Conservation (phyloP, 768 basidiomycete species). For the Lentinula guzmanii region DNA sequence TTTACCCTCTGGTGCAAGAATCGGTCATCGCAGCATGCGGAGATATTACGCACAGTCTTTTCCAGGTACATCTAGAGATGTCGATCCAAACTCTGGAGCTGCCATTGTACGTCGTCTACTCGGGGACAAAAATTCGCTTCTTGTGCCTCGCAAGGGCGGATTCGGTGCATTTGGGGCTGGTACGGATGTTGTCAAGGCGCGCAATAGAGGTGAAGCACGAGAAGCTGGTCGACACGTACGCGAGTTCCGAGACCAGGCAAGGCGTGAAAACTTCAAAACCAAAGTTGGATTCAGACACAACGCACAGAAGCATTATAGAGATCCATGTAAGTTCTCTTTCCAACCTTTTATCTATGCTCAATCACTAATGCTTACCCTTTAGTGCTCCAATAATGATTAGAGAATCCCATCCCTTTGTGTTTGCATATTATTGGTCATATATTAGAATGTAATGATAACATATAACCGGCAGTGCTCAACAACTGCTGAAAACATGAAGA, state of each 20-base stretch:
- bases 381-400: conserved; percentile 22
- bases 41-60: conserved; percentile 86
- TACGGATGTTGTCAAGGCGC: conserved; percentile 78
- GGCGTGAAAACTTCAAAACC: conserved; percentile 80
- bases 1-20: conserved; percentile 85
- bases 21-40: conserved; percentile 86
- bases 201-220: conserved; percentile 92
- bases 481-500: neutral
- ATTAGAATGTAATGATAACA: neutral
- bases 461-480: neutral
- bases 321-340: conserved; percentile 32
- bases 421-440: neutral
- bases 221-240: conserved; percentile 85
- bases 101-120: conserved; percentile 74
- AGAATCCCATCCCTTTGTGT: neutral
- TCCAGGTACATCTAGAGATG: conserved; percentile 34
- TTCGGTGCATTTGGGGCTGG: conserved; percentile 84
- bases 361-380: conserved; percentile 6
- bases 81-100: conserved; percentile 67
- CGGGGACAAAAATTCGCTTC: conserved; percentile 75
- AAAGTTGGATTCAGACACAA: conserved; percentile 76
- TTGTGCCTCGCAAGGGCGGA: conserved; percentile 81
- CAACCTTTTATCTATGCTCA: conserved; percentile 1
- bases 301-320: conserved; percentile 83
- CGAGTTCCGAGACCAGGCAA: conserved; percentile 76